Evolutionary conservation across 2,329 filamentous ascomycete species (phyloP).

Genomic region (Tolypocladium sp.): DNA sequence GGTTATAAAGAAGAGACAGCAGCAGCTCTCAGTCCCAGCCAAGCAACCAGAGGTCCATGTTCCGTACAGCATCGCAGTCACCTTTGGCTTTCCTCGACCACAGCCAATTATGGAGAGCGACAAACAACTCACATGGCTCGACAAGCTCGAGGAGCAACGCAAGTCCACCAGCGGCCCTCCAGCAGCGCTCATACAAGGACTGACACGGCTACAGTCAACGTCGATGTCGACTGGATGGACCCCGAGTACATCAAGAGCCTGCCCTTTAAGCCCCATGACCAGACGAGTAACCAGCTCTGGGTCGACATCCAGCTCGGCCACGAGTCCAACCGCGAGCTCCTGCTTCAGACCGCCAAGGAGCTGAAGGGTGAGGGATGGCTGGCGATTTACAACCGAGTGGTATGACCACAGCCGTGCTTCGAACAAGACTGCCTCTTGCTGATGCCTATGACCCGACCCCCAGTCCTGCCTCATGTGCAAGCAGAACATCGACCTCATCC

Average conservation of each 20-base stretch:
- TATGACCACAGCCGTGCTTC: constrained; percentile 3
- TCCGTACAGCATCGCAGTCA: neutral
- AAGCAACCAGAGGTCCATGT: neutral
- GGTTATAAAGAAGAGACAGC: neutral
- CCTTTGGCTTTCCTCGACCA: neutral
- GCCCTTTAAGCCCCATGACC: constrained; percentile 34
- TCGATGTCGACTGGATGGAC: constrained; percentile 45
- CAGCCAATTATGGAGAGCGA: constrained; percentile 18
- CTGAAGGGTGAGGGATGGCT: constrained; percentile 36
- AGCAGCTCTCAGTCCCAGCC: neutral
- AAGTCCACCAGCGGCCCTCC: constrained; percentile 5
- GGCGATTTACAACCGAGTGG: constrained; percentile 37
- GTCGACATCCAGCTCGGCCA: constrained; percentile 36
- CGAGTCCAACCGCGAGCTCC: constrained; percentile 31
- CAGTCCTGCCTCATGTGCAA: constrained; percentile 36
- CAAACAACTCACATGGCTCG: constrained; percentile 25
- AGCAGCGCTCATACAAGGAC: neutral
- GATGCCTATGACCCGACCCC: neutral
- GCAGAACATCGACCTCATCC: constrained; percentile 33
- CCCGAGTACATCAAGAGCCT: constrained; percentile 36
- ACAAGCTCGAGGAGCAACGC: constrained; percentile 33
- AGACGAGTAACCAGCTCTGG: constrained; percentile 41
- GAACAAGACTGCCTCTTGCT: neutral
- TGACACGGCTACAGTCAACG: constrained; percentile 26
- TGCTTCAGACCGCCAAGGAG: constrained; percentile 30